Evolutionary conservation across 805 yeast genomes (phyloP), one percentile per base, ranked within the genome.

Genomic region (Nakazawaea ambrosiae): DNA sequence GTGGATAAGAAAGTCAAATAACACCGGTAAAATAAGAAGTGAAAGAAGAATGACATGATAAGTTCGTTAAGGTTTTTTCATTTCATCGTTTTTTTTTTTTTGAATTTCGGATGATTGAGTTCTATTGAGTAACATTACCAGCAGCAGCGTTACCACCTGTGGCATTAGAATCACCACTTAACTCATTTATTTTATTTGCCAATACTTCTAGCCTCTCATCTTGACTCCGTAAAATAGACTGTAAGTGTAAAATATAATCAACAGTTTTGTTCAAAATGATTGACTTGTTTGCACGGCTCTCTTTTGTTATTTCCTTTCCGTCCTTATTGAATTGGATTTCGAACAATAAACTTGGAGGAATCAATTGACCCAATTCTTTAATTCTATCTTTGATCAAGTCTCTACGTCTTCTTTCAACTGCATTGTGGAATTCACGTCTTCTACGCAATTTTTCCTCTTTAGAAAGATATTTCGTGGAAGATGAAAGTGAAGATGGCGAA

Each of bases 311-410:
- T 6, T 66, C 66, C 40, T 63, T 63, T 15, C 39, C 33, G 22
- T 54, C 57, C 9, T 35, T 33, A 2, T 42, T 32, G 33, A 54
- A 57, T 7, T 47, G 34, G 5, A 38, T 23, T 19, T 68, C 69
- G 34, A 71, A 67, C 18, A 83, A 57, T 43, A 84, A 55, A 3
- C 82, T 67, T 1, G 87, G 90, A 1, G 97, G 97, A 1, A 89
- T 83, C 34, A 89, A 65, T 18, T 72, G 60, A 1, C 95, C 90
- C 49, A 89, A 64, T 49, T 86, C 95, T 53, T 82, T 81, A 44
- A 89, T 88, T 49, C 85, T 78, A 51, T 84, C 94, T 55, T 89
- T 88, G 51, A 89, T 89, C 48, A 86, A 67, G 56, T 90, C 97
- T 45, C 97, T 70, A 53, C 97, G 72, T 48, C 96, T 70, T 49